Conservation (phyloP, 2,329 filamentous ascomycete genomes). For the Ceratocystiopsis minuta region DNA sequence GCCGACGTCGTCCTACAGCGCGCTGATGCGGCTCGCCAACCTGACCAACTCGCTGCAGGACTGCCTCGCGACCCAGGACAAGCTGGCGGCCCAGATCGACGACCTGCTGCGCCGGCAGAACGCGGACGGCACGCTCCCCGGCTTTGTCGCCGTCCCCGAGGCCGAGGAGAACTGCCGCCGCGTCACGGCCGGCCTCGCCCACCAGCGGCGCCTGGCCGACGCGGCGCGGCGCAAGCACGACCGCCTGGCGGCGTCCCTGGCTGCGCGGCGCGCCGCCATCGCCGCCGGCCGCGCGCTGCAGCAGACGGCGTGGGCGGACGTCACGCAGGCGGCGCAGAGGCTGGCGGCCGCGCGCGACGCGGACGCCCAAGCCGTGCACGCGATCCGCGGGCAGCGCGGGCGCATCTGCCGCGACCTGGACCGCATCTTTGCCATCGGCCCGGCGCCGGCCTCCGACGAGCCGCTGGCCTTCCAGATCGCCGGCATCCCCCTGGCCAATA, state of each 20-base stretch:
- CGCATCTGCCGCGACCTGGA: constrained; percentile 74
- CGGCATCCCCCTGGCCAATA: constrained; percentile 61
- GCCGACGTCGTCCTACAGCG: constrained; percentile 66
- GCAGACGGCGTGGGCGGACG: constrained; percentile 37
- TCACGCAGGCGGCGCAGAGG: constrained; percentile 41
- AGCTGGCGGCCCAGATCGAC: constrained; percentile 64
- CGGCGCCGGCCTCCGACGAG: constrained; percentile 38
- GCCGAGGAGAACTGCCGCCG: constrained; percentile 31
- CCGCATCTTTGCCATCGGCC: constrained; percentile 64
- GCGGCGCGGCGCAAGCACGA: constrained; percentile 43
- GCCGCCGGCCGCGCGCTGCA: constrained; percentile 41
- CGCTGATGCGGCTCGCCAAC: constrained; percentile 73
- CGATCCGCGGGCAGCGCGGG: constrained; percentile 68
- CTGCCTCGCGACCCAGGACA: constrained; percentile 57
- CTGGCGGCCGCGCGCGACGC: constrained; percentile 37
- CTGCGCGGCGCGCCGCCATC: constrained; percentile 49
- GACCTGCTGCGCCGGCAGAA: constrained; percentile 20
- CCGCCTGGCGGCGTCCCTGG: constrained; percentile 49
- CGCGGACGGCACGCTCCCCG: constrained; percentile 11
- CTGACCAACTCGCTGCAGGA: constrained; percentile 85
- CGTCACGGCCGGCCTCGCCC: constrained; percentile 35
- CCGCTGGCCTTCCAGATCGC: constrained; percentile 74
- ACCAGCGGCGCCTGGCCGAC: constrained; percentile 49
- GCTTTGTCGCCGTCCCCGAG: constrained; percentile 22
- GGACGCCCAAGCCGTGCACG: constrained; percentile 38